Base-by-base conservation (phyloP, 352 stramenopile genomes). In the Pythium pyrilobum region DNA sequence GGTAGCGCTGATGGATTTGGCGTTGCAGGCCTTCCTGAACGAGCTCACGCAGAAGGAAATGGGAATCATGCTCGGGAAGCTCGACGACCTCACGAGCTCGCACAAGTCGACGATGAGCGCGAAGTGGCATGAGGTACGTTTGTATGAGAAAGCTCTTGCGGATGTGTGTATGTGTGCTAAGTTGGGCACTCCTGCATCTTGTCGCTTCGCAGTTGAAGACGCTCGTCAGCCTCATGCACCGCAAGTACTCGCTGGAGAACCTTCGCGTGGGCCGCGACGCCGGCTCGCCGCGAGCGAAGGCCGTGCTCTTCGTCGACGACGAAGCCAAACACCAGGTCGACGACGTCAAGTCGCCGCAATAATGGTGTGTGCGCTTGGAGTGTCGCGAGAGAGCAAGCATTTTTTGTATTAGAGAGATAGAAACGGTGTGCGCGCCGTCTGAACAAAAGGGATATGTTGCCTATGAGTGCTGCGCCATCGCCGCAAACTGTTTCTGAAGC, bases 211-310 rank as follows among this genome's bases (percentile, higher is more conserved):
- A 81, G 71, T 65, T 93, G 29, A 91, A 93, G 68, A 93, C 82
- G 20, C 73, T 93, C 10, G 69, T 93, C 43, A 85, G 72, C 50
- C 63, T 93, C 27, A 93, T 91, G 80, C 80, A 84, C 45, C 80
- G 80, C 61, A 93, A 93, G 53, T 93, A 93, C 37, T 86, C 82
- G 46, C 59, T 85, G 45, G 76, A 89, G 28, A 89, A 92, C 54
- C 67, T 92, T 21, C 74, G 81, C 28, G 67, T 92, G 20, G 81
- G 78, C 25, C 71, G 68, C 44, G 32, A 61, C 32, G 72, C 66
- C 2, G 31, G 23, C n/a, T 51, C 52, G 37, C 47, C 49, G 16
- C 36, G 37, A 1, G 31, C 23, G 10, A 51, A 52, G 36, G 42
- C 47, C 1, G 9, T 47, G 33, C 34, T 64, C 8, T 54, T 64